Percentiles rank a stretch among this genome's conserved stretches.
phyloP scores from a whole-genome alignment of 768 basidiomycete genomes.

The Boletus sp. region DNA sequence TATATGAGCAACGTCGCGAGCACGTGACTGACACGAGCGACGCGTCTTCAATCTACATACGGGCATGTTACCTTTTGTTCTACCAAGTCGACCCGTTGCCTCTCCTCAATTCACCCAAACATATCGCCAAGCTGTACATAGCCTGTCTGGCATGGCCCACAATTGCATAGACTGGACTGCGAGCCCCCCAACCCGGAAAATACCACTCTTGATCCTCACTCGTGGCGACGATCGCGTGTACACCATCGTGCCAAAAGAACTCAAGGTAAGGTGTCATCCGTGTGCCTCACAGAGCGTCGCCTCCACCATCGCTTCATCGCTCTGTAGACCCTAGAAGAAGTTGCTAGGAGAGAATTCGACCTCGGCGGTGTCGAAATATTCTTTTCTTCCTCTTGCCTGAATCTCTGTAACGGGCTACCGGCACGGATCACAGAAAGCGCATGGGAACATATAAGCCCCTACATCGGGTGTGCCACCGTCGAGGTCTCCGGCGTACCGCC shows the following conservation, averaged over 20 bases:
- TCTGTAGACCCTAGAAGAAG: slow-evolving; percentile 14
- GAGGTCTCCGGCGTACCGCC: not conserved
- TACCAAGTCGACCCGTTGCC: not conserved
- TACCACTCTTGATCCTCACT: slow-evolving; percentile 18
- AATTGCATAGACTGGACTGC: slow-evolving; percentile 27
- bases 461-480: slow-evolving; percentile 26
- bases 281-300: not conserved
- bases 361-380: slow-evolving; percentile 15
- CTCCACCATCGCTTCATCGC: not conserved
- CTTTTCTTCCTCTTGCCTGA: slow-evolving; percentile 20
- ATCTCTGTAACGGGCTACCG: slow-evolving; percentile 15
- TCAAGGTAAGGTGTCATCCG: slow-evolving; percentile 10
- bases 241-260: slow-evolving; percentile 10
- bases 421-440: slow-evolving; percentile 22
- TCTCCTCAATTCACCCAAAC: not conserved
- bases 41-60: slow-evolving; percentile 1
- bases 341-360: slow-evolving; percentile 19
- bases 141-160: slow-evolving; percentile 18
- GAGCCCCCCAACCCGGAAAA: slow-evolving; percentile 17
- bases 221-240: slow-evolving; percentile 18
- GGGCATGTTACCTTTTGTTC: not conserved
- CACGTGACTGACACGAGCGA: slow-evolving; percentile 13
- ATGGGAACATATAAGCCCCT: slow-evolving; percentile 17
- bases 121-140: not conserved
- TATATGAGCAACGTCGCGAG: not conserved